Evolutionary conservation across 208 protist genomes (phyloP), one percentile per base, ranked within the genome.

Genomic region (Acanthamoeba quina): DNA sequence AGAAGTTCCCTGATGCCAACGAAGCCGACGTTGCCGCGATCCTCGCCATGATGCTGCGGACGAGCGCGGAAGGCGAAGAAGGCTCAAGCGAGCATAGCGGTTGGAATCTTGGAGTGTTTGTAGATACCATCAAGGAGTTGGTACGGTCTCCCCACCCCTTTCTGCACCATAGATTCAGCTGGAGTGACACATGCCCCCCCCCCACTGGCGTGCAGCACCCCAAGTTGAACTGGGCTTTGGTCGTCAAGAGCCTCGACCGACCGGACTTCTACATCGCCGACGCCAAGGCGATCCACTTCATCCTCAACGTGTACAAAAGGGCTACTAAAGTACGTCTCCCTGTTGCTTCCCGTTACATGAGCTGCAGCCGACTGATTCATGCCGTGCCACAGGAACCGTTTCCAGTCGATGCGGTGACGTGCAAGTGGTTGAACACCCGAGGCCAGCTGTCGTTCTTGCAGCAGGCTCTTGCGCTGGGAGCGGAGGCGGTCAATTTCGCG

Each of bases 61-160:
- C 86, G 29, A 74, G 89, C 49, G 80, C 90, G 29, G 94, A 68
- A 41, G 21, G 90, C 74, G 56, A 91, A 31, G n/a, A 49, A 19
- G 41, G 29, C 2, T 62, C 90, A 21, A 89, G 78, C 15, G 82
- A 66, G 29, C 13, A 7, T 5, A 89, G 49, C 3, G 26, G 41
- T n/a, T 97, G 96, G 96, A 97, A 97, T 62, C 13, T 90, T 49
- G 66, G 70, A 17, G 92, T 94, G 1, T 97, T 98, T 83, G 96
- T 97, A 9, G 92, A 96, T 7, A 93, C 91, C 11, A 41, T 97
- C 49, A 94, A 95, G 19, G 94, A 98, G 37, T 54, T 94, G 52
- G 41, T 96, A 24, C 44, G 64, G 29, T 41, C 66, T 92, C 24
- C 34, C 74, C 66, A 0, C 56, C n/a, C 26, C 44, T 29, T n/a